Evolutionary conservation across 305 asterid genomes (phyloP).

Genomic region (Solanum hybrid): DNA sequence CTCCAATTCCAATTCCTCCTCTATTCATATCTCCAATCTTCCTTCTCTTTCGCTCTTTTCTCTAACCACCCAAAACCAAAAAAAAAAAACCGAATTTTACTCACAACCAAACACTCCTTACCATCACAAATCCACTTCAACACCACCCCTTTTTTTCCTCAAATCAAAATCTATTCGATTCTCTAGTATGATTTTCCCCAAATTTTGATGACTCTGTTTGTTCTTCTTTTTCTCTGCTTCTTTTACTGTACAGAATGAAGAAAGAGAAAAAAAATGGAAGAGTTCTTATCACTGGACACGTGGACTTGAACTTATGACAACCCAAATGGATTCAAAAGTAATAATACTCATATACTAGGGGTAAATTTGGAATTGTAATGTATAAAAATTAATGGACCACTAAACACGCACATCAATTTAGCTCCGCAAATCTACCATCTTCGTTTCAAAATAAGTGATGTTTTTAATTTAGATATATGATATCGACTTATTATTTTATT

Average conservation of each 20-base stretch:
- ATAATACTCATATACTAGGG: background rate
- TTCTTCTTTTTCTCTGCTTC: background rate
- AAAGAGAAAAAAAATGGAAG: background rate
- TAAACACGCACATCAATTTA: background rate
- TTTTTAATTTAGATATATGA: background rate
- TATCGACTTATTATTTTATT: background rate
- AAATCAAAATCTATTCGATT: background rate
- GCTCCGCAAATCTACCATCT: rapidly evolving
- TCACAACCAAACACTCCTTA: background rate
- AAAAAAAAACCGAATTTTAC: background rate
- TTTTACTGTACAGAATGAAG: background rate
- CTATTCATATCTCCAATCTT: slow-evolving; percentile 36
- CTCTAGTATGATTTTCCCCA: background rate
- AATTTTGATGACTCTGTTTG: background rate
- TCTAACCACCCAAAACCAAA: background rate
- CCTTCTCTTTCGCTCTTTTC: background rate
- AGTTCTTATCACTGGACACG: background rate
- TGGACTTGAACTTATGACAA: background rate
- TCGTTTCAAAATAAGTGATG: background rate
- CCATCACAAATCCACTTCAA: background rate
- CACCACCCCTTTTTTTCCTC: background rate
- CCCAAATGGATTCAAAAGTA: background rate
- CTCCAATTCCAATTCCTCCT: slow-evolving; percentile 54
- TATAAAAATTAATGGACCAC: background rate
- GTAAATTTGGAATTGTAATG: background rate